These are phyloP conservation scores for Borealophlyctis nickersoniae DNA, from an alignment of 192 early-diverging fungal genomes.

Conservation along the genomic window DNA sequence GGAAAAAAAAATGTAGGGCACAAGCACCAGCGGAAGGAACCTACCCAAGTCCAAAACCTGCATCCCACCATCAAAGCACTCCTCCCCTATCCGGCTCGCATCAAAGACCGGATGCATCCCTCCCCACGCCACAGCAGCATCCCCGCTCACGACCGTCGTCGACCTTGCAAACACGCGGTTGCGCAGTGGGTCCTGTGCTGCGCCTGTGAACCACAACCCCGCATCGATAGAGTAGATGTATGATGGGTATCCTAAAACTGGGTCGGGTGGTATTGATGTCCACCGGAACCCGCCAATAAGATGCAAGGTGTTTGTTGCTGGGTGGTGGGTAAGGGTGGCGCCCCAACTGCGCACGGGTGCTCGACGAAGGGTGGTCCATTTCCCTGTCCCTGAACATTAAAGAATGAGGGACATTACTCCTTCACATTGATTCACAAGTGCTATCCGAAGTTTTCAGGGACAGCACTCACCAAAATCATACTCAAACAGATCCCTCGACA, in stretches of 20 bases:
- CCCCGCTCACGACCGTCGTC: constrained; percentile 9
- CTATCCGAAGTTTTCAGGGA: no score
- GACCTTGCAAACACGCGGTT: neutral
- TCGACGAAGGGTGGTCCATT: no score
- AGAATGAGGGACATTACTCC: no score
- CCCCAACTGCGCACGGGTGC: constrained; percentile 25
- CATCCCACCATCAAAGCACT: constrained; percentile 2
- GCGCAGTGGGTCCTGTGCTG: constrained; percentile 10
- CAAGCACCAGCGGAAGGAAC: neutral
- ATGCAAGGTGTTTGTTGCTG: constrained; percentile 28
- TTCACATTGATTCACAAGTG: no score
- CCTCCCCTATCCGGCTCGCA: neutral
- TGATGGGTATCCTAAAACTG: constrained; percentile 1
- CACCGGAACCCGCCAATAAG: constrained; percentile 31
- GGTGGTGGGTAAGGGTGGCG: constrained; percentile 24
- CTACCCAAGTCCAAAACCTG: constrained; percentile 18
- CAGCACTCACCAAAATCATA: no score
- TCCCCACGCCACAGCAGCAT: constrained; percentile 11
- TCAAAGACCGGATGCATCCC: constrained; percentile 9
- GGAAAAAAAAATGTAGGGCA: neutral
- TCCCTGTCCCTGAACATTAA: no score
- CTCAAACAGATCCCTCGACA: no score
- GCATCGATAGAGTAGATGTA: constrained; percentile 37
- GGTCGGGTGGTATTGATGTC: neutral
- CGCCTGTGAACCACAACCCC: constrained; percentile 27